Percentiles rank a stretch among this genome's conserved stretches.
Evolutionary conservation across 2,329 filamentous ascomycete species (phyloP).

Genomic region (Grosmannia huntii): DNA sequence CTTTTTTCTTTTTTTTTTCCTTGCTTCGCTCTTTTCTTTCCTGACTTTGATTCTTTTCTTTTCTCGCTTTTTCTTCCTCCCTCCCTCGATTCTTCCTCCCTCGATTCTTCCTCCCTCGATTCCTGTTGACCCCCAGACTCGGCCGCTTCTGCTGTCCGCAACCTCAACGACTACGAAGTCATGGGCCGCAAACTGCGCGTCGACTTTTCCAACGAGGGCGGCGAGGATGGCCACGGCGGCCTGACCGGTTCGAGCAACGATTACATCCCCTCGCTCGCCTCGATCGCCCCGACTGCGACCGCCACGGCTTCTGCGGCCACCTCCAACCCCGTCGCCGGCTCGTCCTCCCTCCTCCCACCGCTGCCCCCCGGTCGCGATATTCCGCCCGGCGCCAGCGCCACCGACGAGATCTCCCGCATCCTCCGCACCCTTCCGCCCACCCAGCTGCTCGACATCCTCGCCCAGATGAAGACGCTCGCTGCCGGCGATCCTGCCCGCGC

Average conservation of each 20-base stretch:
- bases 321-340: neutral
- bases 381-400: conserved; percentile 67
- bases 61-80: too few relatives aligned
- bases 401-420: conserved; percentile 85
- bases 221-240: conserved; percentile 48
- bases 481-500: conserved; percentile 69
- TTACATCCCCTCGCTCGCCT: neutral
- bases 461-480: conserved; percentile 89
- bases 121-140: conserved; percentile 37
- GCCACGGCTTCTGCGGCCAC: neutral
- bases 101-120: neutral
- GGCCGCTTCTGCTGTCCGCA: conserved; percentile 85
- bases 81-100: neutral
- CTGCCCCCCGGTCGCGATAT: conserved; percentile 78
- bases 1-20: neutral
- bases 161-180: conserved; percentile 89
- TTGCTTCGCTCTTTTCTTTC: neutral
- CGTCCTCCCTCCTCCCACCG: conserved; percentile 46
- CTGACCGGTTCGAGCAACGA: conserved; percentile 16
- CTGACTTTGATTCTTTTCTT: too few relatives aligned
- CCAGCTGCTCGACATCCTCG: conserved; percentile 84
- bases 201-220: conserved; percentile 90
- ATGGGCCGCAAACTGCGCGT: conserved; percentile 91
- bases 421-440: conserved; percentile 74
- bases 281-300: neutral